Percentiles rank a stretch among this genome's conserved stretches.
phyloP scores from a whole-genome alignment of 345 rosid genomes.

The Rhizophora mangle region DNA sequence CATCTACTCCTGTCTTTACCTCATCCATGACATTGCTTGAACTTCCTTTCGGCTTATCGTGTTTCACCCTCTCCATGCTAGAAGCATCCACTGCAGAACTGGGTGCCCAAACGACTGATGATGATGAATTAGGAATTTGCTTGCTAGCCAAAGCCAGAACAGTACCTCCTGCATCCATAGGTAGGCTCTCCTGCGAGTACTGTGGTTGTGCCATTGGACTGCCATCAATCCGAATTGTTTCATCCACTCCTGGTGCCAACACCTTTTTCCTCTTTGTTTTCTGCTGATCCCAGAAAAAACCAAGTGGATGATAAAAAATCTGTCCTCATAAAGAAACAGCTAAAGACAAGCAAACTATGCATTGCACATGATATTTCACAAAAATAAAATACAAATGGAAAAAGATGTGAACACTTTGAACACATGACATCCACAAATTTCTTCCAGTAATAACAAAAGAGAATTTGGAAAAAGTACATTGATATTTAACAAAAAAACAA shows the following conservation, averaged over 20 bases:
- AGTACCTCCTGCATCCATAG: slow-evolving; percentile 32
- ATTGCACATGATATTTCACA: background rate
- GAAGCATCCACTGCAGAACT: slow-evolving; percentile 38
- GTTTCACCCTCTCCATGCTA: slow-evolving; percentile 45
- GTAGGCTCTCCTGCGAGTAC: slow-evolving; percentile 35
- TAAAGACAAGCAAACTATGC: slow-evolving; percentile 8
- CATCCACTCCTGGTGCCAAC: slow-evolving; percentile 42
- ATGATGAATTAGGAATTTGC: slow-evolving; percentile 31
- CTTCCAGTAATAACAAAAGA: background rate
- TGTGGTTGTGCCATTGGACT: slow-evolving; percentile 39
- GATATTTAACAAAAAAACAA: background rate
- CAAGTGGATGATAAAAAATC: background rate
- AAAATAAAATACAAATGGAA: background rate
- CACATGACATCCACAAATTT: background rate
- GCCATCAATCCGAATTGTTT: slow-evolving; percentile 37
- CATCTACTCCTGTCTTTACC: slow-evolving; percentile 38
- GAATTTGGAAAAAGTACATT: background rate
- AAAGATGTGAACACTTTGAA: too few species aligned
- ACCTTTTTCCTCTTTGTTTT: slow-evolving; percentile 60
- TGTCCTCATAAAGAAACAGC: background rate
- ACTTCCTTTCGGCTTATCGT: slow-evolving; percentile 49
- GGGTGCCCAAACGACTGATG: slow-evolving; percentile 32
- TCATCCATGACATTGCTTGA: slow-evolving; percentile 43
- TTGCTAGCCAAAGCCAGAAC: slow-evolving; percentile 39
- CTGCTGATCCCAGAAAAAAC: slow-evolving; percentile 45